Percentiles rank a stretch among this genome's conserved stretches.
Evolutionary conservation across 2,329 filamentous ascomycete species (phyloP).

Genomic region (Sporothrix sp.): DNA sequence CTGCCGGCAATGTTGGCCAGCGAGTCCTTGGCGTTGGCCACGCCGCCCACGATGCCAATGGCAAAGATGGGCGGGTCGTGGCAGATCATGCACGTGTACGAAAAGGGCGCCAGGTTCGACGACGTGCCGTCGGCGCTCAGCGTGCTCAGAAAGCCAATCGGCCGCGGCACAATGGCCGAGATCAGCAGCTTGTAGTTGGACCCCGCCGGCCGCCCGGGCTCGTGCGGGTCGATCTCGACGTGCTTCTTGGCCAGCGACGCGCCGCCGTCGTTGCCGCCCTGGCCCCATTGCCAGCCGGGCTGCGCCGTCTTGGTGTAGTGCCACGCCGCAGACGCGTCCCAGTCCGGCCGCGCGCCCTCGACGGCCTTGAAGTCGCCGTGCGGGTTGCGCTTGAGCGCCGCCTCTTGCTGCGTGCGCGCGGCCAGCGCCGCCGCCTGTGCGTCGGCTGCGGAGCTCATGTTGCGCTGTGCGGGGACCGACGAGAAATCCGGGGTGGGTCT

Average conservation of each 20-base stretch:
- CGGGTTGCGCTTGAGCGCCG: constrained; percentile 48
- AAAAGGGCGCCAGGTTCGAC: constrained; percentile 78
- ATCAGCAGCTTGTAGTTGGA: constrained; percentile 93
- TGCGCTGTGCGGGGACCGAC: background rate
- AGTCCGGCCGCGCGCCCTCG: constrained; percentile 55
- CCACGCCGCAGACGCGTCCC: constrained; percentile 34
- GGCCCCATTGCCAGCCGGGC: constrained; percentile 56
- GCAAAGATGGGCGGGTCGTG: constrained; percentile 82
- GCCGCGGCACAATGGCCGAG: constrained; percentile 69
- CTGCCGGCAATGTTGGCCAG: constrained; percentile 63
- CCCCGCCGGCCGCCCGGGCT: constrained; percentile 51
- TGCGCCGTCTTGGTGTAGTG: constrained; percentile 53
- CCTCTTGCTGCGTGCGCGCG: constrained; percentile 15
- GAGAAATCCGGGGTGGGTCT: background rate
- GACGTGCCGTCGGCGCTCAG: constrained; percentile 44
- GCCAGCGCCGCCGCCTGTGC: background rate
- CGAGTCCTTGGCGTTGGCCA: constrained; percentile 61
- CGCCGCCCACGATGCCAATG: constrained; percentile 39
- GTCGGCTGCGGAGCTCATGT: background rate
- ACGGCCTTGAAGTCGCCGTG: constrained; percentile 68
- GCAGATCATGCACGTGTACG: constrained; percentile 73
- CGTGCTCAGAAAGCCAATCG: constrained; percentile 58
- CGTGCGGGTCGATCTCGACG: constrained; percentile 73
- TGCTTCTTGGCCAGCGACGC: constrained; percentile 40
- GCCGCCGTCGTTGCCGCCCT: constrained; percentile 48